A percentile compares a stretch with the other conserved stretches of the same genome.
These are phyloP conservation scores for Chytriomyces sp. DNA, from an alignment of 192 early-diverging fungal species.

Conservation along the genomic window DNA sequence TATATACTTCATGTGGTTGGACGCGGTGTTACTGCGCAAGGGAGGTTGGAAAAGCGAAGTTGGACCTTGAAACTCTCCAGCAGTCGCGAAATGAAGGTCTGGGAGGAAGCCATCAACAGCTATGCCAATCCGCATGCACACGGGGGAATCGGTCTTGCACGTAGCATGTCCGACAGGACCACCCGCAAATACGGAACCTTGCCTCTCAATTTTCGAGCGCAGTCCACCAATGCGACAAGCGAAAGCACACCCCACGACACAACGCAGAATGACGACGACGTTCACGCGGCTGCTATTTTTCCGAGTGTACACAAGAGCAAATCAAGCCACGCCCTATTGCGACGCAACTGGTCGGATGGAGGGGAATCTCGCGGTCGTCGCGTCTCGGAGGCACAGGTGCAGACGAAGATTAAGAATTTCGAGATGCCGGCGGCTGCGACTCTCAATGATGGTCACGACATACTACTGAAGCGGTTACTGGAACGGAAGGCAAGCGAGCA, in stretches of 20 bases:
- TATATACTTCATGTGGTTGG: background rate
- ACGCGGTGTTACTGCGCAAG: background rate
- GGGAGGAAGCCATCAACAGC: background rate
- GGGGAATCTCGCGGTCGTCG: background rate
- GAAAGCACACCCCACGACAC: background rate
- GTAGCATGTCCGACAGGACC: background rate
- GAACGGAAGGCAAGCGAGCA: background rate
- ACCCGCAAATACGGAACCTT: background rate
- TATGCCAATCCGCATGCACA: background rate
- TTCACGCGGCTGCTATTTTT: too few relatives aligned
- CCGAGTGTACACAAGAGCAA: background rate
- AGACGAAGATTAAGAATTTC: background rate
- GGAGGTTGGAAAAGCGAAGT: background rate
- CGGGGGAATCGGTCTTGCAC: background rate
- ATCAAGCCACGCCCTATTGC: background rate
- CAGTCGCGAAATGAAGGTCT: background rate
- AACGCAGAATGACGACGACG: background rate
- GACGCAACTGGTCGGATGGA: background rate
- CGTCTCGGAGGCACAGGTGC: background rate
- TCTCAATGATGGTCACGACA: background rate
- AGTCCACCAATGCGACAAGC: background rate
- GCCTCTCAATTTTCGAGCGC: background rate
- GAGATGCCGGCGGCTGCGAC: background rate
- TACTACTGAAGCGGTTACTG: background rate
- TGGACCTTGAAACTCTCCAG: constrained; percentile 1